phyloP scores from a whole-genome alignment of 2,329 filamentous ascomycete species.

The Neonectria magnoliae region DNA sequence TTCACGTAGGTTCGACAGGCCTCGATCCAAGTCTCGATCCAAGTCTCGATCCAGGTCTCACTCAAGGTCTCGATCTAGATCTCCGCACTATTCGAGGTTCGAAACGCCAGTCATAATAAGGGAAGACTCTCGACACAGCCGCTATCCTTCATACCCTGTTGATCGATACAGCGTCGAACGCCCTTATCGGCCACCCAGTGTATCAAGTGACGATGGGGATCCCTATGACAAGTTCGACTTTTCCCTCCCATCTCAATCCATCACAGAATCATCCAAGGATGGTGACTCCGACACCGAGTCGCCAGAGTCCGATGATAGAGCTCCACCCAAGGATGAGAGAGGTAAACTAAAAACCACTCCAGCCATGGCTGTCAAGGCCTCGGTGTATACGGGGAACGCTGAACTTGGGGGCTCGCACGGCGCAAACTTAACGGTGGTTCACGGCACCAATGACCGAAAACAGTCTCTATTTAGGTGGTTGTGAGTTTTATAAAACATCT shows the following conservation, averaged over 20 bases:
- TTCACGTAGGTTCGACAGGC: not conserved
- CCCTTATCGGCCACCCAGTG: slow-evolving; percentile 20
- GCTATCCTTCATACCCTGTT: not conserved
- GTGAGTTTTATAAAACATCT: slow-evolving; percentile 32
- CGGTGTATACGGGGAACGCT: slow-evolving; percentile 52
- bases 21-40: slow-evolving; percentile 18
- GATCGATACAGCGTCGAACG: slow-evolving; percentile 18
- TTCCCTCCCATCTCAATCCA: slow-evolving; percentile 30
- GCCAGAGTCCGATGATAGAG: slow-evolving; percentile 39
- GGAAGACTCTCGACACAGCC: slow-evolving; percentile 13
- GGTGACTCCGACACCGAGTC: slow-evolving; percentile 45
- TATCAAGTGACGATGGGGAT: slow-evolving; percentile 42
- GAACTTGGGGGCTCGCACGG: slow-evolving; percentile 50
- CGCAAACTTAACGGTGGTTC: slow-evolving; percentile 48
- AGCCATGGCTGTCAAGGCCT: slow-evolving; percentile 45
- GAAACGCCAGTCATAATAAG: slow-evolving; percentile 7
- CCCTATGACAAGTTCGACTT: slow-evolving; percentile 45
- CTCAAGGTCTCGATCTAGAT: slow-evolving; percentile 23
- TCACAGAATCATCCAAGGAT: slow-evolving; percentile 37
- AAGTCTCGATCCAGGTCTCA: slow-evolving; percentile 10
- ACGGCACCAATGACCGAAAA: slow-evolving; percentile 45
- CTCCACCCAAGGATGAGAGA: slow-evolving; percentile 27
- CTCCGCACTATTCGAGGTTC: slow-evolving; percentile 12
- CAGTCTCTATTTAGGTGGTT: slow-evolving; percentile 56
- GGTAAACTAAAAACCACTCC: slow-evolving; percentile 22